phyloP scores from a whole-genome alignment of 129 eudicot species.

The Chrysanthemum seticuspe region DNA sequence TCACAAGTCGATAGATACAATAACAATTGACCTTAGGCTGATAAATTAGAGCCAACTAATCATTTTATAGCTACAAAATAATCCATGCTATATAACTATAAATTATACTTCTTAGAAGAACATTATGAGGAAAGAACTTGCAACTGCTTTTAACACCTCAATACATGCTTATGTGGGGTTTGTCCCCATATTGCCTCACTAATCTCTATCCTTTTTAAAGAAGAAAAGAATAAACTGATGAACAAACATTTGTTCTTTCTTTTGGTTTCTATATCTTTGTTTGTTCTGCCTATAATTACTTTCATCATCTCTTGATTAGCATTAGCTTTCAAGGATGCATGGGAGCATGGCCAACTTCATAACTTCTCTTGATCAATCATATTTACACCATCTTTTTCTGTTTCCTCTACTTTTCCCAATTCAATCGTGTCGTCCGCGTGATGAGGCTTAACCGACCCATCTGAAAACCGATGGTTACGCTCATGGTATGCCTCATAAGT shows the following conservation, averaged over 20 bases:
- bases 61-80: no score
- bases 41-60: no score
- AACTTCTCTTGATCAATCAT: background rate
- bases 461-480: slow-evolving; percentile 36
- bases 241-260: background rate
- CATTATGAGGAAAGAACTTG: background rate
- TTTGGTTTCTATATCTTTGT: background rate
- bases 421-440: slow-evolving; percentile 29
- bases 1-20: no score
- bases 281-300: background rate
- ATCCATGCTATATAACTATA: no score
- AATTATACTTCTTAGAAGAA: background rate
- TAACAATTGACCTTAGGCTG: no score
- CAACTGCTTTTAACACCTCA: slow-evolving; percentile 4
- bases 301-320: slow-evolving; percentile 31
- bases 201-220: background rate
- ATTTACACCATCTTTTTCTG: slow-evolving; percentile 19
- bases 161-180: slow-evolving; percentile 27
- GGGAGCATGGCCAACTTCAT: slow-evolving; percentile 15
- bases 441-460: slow-evolving; percentile 66
- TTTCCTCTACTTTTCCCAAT: slow-evolving; percentile 24
- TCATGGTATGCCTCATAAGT: slow-evolving; percentile 32
- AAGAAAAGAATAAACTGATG: slow-evolving; percentile 10
- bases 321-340: slow-evolving; percentile 36
- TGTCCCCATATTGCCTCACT: slow-evolving; percentile 37